These are phyloP conservation scores for Arxiozyma slooffiae DNA, from an alignment of 1,139 yeast species.

Conservation along the genomic window DNA sequence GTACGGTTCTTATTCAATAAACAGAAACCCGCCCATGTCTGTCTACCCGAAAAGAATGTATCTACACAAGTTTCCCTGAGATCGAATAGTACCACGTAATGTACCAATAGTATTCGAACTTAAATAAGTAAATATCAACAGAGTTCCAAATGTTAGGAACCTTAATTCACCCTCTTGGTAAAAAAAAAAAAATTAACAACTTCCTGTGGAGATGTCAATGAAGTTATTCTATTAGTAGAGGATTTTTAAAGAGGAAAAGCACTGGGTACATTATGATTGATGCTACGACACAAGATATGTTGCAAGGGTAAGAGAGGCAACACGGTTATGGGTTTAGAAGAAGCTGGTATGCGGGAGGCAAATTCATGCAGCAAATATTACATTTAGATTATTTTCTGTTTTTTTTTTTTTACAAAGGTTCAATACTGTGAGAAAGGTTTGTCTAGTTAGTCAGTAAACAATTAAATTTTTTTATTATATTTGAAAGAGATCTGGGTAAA, in stretches of 20 bases:
- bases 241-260: slow-evolving; percentile 44
- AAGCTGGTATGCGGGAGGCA: slow-evolving; percentile 35
- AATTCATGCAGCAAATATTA: slow-evolving; percentile 40
- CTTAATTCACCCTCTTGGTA: slow-evolving; percentile 50
- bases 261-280: slow-evolving; percentile 65
- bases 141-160: slow-evolving; percentile 78
- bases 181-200: slow-evolving; percentile 50
- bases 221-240: slow-evolving; percentile 24
- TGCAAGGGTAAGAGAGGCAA: slow-evolving; percentile 52
- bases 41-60: slow-evolving; percentile 35
- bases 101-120: slow-evolving; percentile 62
- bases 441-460: slow-evolving; percentile 26
- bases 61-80: slow-evolving; percentile 71
- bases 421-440: slow-evolving; percentile 38
- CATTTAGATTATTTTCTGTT: slow-evolving; percentile 48
- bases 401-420: slow-evolving; percentile 42
- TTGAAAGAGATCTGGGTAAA: too few species aligned
- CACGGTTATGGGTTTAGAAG: slow-evolving; percentile 44
- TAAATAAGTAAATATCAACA: slow-evolving; percentile 73
- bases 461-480: too few species aligned
- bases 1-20: slow-evolving; percentile 73
- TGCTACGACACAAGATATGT: slow-evolving; percentile 69
- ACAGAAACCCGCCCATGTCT: slow-evolving; percentile 67
- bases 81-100: slow-evolving; percentile 68
- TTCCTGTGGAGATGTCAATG: slow-evolving; percentile 41